Conservation (phyloP, 495 filamentous ascomycete genomes). For the Neurospora sublineolata region DNA sequence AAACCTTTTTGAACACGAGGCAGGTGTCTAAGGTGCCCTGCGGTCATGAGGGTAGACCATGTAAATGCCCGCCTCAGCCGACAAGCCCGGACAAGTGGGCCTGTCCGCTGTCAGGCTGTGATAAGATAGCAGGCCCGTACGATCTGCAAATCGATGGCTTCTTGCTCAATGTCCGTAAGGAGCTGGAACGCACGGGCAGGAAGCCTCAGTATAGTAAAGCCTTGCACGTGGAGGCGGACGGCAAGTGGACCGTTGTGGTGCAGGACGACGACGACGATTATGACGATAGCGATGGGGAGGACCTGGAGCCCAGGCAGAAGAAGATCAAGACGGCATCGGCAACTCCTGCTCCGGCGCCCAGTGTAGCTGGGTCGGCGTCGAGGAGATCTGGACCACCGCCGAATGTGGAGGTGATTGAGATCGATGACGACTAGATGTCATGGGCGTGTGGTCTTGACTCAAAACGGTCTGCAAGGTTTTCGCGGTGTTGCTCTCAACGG, state of each 20-base stretch:
- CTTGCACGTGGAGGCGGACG: constrained; percentile 46
- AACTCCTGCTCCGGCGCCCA: neutral
- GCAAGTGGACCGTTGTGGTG: constrained; percentile 42
- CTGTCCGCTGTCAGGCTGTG: constrained; percentile 59
- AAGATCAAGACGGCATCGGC: neutral
- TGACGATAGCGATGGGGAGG: constrained; percentile 11
- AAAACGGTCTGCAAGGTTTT: too few species aligned
- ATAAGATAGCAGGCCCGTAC: constrained; percentile 59
- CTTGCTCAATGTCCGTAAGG: constrained; percentile 44
- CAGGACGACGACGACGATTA: constrained; percentile 18
- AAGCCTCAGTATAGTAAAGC: constrained; percentile 37
- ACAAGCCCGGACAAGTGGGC: constrained; percentile 63
- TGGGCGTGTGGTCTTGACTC: neutral
- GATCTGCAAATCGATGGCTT: constrained; percentile 60
- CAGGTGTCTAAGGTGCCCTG: constrained; percentile 25
- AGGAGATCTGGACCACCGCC: neutral
- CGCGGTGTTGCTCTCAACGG: neutral
- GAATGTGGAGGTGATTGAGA: constrained; percentile 14
- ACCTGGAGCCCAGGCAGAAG: neutral
- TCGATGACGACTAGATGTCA: constrained; percentile 4
- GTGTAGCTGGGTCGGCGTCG: neutral
- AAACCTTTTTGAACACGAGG: constrained; percentile 62
- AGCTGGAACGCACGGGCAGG: constrained; percentile 31
- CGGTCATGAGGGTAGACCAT: constrained; percentile 4
- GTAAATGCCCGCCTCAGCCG: constrained; percentile 30